Evolutionary conservation across 495 filamentous ascomycete genomes (phyloP), one percentile per base, ranked within the genome.

Genomic region (Penicillium parvum): DNA sequence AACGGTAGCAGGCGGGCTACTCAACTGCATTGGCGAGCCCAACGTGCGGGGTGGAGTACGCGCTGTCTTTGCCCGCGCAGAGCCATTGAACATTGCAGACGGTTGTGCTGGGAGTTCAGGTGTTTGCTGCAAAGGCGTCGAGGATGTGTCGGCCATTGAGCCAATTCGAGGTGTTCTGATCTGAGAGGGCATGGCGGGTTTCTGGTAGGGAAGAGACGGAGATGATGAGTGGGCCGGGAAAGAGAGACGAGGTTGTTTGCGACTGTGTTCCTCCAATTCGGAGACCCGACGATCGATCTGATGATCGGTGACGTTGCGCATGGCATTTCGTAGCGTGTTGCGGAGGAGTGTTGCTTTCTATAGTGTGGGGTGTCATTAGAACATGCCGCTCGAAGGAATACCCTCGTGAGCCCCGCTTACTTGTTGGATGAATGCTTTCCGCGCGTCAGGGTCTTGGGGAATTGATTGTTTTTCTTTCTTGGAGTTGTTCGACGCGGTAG

Each of bases 321-420:
- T 73, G 29, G 69, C 69, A 30, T 52, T 65, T 58, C 70, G 69
- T 25, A 73, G 54, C 44, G 63, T 60, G 43, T 45, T 67, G 21
- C 64, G 66, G 43, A 71, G 66, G n/a, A 70, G 60, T 26, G 32
- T 53, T 32, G 69, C 69, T 71, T 71, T 71, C 69, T 73, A 17
- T 36, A 16, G n/a, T n/a, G n/a, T n/a, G 23, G 15, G 19, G n/a
- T 7, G 47, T 37, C 10, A 40, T 55, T 33, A 44, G 40, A 29
- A 33, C 18, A 23, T 17, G 18, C 28, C 0, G 11, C 15, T 16
- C 12, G 32, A 34, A 37, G 19, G 19, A 26, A 30, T 5, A 34
- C 19, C 10, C 32, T 30, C n/a, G 20, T 20, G 16, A 28, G 32
- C n/a, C 36, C 15, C 17, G 40, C 60, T 52, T 49, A 73, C 69